Evolutionary conservation across 768 basidiomycete genomes (phyloP).

Genomic region (Kwoniella shandongensis): DNA sequence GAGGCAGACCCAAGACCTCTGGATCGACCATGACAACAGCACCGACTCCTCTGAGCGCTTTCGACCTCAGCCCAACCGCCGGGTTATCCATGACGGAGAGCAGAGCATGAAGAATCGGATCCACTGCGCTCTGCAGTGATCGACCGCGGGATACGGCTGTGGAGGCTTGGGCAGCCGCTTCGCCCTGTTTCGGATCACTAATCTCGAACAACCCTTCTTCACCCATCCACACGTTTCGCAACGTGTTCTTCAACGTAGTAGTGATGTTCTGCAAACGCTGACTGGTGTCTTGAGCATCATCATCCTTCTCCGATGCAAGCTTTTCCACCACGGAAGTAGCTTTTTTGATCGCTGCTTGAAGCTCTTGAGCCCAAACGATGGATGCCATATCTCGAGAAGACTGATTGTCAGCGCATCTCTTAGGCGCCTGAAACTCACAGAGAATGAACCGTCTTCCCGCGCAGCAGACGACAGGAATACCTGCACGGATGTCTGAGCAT

Average conservation of each 20-base stretch:
- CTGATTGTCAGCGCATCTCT: conserved; percentile 53
- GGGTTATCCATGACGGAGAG: conserved; percentile 77
- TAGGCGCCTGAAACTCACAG: conserved; percentile 18
- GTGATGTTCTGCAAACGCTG: conserved; percentile 27
- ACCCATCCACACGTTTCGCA: conserved; percentile 73
- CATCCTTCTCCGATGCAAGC: conserved; percentile 49
- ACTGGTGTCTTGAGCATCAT: conserved; percentile 31
- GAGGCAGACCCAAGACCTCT: conserved; percentile 64
- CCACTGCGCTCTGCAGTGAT: conserved; percentile 72
- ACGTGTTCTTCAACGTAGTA: conserved; percentile 62
- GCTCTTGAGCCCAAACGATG: conserved; percentile 76
- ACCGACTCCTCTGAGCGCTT: conserved; percentile 84
- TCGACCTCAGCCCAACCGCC: conserved; percentile 88
- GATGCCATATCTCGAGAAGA: conserved; percentile 79
- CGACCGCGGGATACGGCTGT: conserved; percentile 33
- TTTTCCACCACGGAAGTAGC: conserved; percentile 60
- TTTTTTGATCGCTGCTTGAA: conserved; percentile 68
- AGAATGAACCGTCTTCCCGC: conserved; percentile 29
- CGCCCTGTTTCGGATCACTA: conserved; percentile 32
- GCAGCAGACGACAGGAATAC: conserved; percentile 23
- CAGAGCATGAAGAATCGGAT: conserved; percentile 76
- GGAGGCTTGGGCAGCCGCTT: conserved; percentile 21
- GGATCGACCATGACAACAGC: conserved; percentile 88
- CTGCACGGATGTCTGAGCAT: conserved; percentile 23
- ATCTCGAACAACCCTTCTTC: conserved; percentile 75